These are phyloP conservation scores for Podaxis sp. DNA, from an alignment of 768 basidiomycete species.

Conservation along the genomic window DNA sequence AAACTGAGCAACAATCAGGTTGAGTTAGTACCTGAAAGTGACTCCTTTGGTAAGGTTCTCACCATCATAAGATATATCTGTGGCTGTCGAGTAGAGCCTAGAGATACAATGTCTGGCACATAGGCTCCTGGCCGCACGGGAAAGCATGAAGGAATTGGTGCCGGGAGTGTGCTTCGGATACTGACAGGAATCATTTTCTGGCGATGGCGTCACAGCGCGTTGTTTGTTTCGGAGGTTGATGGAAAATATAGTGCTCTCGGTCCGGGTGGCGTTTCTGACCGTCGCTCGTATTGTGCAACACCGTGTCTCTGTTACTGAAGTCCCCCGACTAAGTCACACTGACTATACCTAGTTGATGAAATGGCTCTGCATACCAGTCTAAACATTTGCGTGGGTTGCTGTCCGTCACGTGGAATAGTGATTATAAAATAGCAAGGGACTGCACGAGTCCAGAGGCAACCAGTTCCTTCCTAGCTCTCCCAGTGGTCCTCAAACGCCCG, in stretches of 20 bases:
- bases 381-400: no score
- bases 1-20: constrained; percentile 44
- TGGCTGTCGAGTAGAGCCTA: constrained; percentile 7
- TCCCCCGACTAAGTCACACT: no score
- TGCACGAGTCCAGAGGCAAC: no score
- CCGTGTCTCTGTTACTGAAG: no score
- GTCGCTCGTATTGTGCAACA: no score
- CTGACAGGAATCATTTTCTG: neutral
- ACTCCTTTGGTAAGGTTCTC: neutral
- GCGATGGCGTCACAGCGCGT: neutral
- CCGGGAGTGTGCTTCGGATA: neutral
- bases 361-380: no score
- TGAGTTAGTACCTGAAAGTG: neutral
- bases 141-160: neutral
- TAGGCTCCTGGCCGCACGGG: neutral
- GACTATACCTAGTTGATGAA: no score
- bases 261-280: neutral
- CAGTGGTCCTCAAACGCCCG: no score
- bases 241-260: neutral
- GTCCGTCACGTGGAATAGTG: no score
- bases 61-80: constrained; percentile 15
- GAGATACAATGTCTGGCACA: constrained; percentile 1
- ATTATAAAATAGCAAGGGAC: no score
- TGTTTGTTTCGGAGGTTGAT: constrained; percentile 1
- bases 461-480: no score